phyloP scores from a whole-genome alignment of 2,329 filamentous ascomycete species.

The Rhynchosporium secalis region DNA sequence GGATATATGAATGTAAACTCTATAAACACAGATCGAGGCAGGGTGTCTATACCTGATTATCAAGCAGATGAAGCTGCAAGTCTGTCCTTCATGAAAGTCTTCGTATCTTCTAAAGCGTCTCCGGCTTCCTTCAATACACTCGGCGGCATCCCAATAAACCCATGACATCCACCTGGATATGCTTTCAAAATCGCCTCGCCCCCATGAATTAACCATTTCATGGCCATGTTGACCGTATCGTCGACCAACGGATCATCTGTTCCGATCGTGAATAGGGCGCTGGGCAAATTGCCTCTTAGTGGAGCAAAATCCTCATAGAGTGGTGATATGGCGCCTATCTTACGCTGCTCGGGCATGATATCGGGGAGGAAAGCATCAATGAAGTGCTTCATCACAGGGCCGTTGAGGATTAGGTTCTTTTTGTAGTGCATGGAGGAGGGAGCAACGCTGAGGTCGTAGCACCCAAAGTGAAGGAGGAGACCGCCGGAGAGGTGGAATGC shows the following conservation, averaged over 20 bases:
- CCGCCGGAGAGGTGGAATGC: conserved; percentile 50
- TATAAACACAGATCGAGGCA: too few species aligned
- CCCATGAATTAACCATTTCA: conserved; percentile 54
- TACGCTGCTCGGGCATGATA: conserved; percentile 44
- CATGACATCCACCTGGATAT: conserved; percentile 55
- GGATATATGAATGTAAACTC: too few species aligned
- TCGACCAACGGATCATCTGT: conserved; percentile 55
- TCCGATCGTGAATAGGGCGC: conserved; percentile 55
- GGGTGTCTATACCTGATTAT: too few species aligned
- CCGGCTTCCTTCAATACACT: conserved; percentile 27
- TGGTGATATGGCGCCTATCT: conserved; percentile 49
- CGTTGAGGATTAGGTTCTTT: conserved; percentile 44
- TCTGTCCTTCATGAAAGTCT: conserved; percentile 25
- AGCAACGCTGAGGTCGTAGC: conserved; percentile 49
- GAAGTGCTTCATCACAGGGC: conserved; percentile 48
- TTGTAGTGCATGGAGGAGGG: conserved; percentile 41
- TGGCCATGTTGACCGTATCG: conserved; percentile 54
- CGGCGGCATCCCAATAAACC: conserved; percentile 42
- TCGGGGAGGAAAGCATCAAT: conserved; percentile 47
- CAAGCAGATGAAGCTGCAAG: conserved; percentile 2
- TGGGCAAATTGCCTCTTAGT: conserved; percentile 45
- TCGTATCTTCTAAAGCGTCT: conserved; percentile 27
- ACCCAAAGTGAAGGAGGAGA: conserved; percentile 54
- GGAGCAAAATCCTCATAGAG: conserved; percentile 49
- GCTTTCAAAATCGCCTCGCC: conserved; percentile 53